Conservation (phyloP, 108 stramenopile species). For the Seminavis robusta region DNA sequence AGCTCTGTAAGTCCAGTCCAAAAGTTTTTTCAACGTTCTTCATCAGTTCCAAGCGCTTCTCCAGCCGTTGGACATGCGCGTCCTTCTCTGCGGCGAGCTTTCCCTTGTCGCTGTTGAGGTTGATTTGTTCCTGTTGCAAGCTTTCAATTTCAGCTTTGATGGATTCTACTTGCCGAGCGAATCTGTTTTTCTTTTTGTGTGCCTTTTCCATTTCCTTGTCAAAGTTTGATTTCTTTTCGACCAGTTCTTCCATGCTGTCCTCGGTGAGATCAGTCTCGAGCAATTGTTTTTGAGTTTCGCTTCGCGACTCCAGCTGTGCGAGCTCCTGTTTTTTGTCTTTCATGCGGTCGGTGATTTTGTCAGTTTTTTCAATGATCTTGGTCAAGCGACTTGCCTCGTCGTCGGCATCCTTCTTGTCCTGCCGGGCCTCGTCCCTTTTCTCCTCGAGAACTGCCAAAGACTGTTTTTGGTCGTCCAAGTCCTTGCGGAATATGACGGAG, state of each 20-base stretch:
- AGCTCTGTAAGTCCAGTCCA: conserved; percentile 42
- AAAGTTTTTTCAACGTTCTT: conserved; percentile 52
- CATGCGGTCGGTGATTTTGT: conserved; percentile 35
- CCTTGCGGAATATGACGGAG: conserved; percentile 67
- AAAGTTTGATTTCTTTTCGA: conserved; percentile 56
- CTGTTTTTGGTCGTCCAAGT: conserved; percentile 54
- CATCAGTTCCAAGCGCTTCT: conserved; percentile 61
- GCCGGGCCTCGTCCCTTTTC: conserved; percentile 31
- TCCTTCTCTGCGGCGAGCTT: conserved; percentile 59
- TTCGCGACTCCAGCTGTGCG: conserved; percentile 25
- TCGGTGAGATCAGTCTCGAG: conserved; percentile 66
- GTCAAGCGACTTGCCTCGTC: conserved; percentile 43
- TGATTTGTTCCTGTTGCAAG: conserved; percentile 34
- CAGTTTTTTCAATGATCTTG: conserved; percentile 32
- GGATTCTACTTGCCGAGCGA: conserved; percentile 17
- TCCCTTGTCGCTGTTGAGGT: conserved; percentile 38
- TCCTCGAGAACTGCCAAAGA: conserved; percentile 71
- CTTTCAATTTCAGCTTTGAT: conserved; percentile 25
- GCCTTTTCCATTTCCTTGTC: conserved; percentile 35
- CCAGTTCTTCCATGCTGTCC: conserved; percentile 46
- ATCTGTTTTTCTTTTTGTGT: conserved; percentile 22
- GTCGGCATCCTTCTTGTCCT: conserved; percentile 29
- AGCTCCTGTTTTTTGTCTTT: conserved; percentile 19
- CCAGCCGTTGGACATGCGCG: conserved; percentile 31
- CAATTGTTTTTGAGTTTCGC: conserved; percentile 39